Evolutionary conservation across 805 yeast genomes (phyloP).

Genomic region (Martiniozyma abietophila): DNA sequence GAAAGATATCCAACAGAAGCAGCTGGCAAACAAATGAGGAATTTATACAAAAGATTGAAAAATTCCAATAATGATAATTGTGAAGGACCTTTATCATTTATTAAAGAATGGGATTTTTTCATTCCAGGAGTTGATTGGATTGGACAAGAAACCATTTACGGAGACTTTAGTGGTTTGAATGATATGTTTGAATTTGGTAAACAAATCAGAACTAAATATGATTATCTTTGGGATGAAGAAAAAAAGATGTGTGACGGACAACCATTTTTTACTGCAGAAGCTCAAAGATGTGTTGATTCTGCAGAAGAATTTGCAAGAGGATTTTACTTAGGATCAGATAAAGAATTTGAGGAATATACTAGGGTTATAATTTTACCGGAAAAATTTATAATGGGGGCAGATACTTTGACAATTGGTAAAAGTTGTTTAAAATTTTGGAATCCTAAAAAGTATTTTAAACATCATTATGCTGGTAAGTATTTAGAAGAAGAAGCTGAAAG

Average conservation of each 20-base stretch:
- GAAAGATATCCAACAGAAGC: slow-evolving; percentile 58
- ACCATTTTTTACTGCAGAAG: slow-evolving; percentile 47
- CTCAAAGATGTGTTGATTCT: slow-evolving; percentile 46
- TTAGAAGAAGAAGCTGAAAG: slow-evolving; percentile 41
- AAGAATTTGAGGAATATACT: slow-evolving; percentile 27
- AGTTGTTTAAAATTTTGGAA: slow-evolving; percentile 33
- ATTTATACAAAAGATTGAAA: slow-evolving; percentile 27
- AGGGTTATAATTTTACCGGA: slow-evolving; percentile 38
- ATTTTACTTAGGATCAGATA: slow-evolving; percentile 33
- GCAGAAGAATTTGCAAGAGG: slow-evolving; percentile 51
- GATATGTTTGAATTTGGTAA: slow-evolving; percentile 43
- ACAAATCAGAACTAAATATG: slow-evolving; percentile 39
- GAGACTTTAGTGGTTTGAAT: slow-evolving; percentile 44
- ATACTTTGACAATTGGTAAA: slow-evolving; percentile 47
- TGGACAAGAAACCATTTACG: slow-evolving; percentile 43
- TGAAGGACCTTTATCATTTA: slow-evolving; percentile 44
- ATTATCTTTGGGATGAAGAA: slow-evolving; percentile 32
- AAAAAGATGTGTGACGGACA: slow-evolving; percentile 21
- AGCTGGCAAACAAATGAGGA: slow-evolving; percentile 22
- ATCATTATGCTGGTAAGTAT: slow-evolving; percentile 12
- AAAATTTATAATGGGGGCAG: slow-evolving; percentile 39
- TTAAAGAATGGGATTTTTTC: slow-evolving; percentile 46
- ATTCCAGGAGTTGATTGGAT: slow-evolving; percentile 16
- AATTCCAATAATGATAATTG: slow-evolving; percentile 27
- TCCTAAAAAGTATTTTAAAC: slow-evolving; percentile 15